Conservation (phyloP, 352 stramenopile genomes). For the Phytopythium kandeliae region DNA sequence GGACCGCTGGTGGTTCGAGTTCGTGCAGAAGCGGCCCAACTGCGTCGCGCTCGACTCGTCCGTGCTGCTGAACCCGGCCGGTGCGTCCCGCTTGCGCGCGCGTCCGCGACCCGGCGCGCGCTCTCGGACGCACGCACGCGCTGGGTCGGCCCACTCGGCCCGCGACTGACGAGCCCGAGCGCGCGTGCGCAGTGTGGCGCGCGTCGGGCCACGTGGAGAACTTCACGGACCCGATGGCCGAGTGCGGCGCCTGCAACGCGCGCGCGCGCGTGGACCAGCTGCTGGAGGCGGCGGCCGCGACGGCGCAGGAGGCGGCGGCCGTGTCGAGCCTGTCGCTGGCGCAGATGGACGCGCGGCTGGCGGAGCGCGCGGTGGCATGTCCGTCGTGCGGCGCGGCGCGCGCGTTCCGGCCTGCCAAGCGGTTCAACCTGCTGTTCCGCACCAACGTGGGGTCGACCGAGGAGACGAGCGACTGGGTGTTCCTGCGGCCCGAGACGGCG, state of each 20-base stretch:
- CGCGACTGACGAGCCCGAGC: neutral
- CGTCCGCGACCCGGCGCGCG: no score
- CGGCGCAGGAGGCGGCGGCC: slow-evolving; percentile 36
- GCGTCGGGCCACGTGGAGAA: slow-evolving; percentile 95
- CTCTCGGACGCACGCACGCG: no score
- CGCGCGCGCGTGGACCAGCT: slow-evolving; percentile 79
- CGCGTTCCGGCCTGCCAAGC: slow-evolving; percentile 77
- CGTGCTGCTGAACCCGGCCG: slow-evolving; percentile 93
- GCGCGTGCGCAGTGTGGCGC: slow-evolving; percentile 92
- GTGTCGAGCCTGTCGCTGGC: slow-evolving; percentile 44
- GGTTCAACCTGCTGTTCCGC: slow-evolving; percentile 98
- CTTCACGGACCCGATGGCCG: slow-evolving; percentile 97
- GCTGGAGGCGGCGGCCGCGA: slow-evolving; percentile 43
- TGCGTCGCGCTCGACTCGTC: slow-evolving; percentile 94
- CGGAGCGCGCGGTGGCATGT: slow-evolving; percentile 40
- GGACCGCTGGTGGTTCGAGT: slow-evolving; percentile 94
- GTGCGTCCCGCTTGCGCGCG: slow-evolving; percentile 8
- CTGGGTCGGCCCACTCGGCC: no score
- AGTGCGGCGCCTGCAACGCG: slow-evolving; percentile 91
- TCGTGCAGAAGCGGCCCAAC: slow-evolving; percentile 93
- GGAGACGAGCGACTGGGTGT: slow-evolving; percentile 87
- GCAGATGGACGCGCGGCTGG: slow-evolving; percentile 57
- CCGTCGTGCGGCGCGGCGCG: slow-evolving; percentile 43
- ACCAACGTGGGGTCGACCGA: slow-evolving; percentile 94
- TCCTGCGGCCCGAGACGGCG: slow-evolving; percentile 96